Evolutionary conservation across 2,329 filamentous ascomycete genomes (phyloP).

Genomic region (Zasmidium citrigriseum): DNA sequence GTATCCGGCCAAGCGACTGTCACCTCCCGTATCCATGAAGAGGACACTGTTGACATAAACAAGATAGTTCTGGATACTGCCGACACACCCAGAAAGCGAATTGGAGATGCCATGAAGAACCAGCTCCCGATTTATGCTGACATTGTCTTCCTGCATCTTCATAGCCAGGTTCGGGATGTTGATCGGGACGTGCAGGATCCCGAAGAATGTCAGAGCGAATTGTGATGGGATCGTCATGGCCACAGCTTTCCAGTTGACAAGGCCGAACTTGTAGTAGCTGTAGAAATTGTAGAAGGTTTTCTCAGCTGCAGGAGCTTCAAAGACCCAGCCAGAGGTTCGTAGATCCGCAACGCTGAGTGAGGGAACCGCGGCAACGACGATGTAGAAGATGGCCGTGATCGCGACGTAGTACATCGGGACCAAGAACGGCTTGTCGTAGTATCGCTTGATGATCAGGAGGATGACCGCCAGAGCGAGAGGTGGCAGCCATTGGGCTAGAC

Average conservation of each 20-base stretch:
- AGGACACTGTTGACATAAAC: constrained; percentile 98
- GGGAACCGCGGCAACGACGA: constrained; percentile 70
- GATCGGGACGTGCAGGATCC: constrained; percentile 94
- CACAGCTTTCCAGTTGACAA: constrained; percentile 79
- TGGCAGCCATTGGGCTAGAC: constrained; percentile 77
- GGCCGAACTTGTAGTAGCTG: constrained; percentile 70
- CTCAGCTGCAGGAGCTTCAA: constrained; percentile 77
- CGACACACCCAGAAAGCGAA: constrained; percentile 78
- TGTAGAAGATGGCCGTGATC: constrained; percentile 76
- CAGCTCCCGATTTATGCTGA: constrained; percentile 86
- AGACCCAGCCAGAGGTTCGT: constrained; percentile 82
- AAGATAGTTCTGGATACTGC: constrained; percentile 93
- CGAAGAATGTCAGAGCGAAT: constrained; percentile 96
- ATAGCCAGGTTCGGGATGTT: constrained; percentile 93
- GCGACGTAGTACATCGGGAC: constrained; percentile 82
- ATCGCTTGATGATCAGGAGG: constrained; percentile 74
- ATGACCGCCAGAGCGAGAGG: constrained; percentile 75
- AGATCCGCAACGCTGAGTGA: constrained; percentile 67
- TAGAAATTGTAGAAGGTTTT: constrained; percentile 99
- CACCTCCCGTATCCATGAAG: constrained; percentile 89
- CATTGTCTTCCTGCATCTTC: constrained; percentile 86
- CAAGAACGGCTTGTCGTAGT: constrained; percentile 78
- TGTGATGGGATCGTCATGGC: constrained; percentile 87
- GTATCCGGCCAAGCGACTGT: constrained; percentile 81
- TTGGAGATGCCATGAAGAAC: constrained; percentile 94